Evolutionary conservation across 805 yeast species (phyloP), one percentile per base, ranked within the genome.

Genomic region (Zygotorulaspora danielsina): DNA sequence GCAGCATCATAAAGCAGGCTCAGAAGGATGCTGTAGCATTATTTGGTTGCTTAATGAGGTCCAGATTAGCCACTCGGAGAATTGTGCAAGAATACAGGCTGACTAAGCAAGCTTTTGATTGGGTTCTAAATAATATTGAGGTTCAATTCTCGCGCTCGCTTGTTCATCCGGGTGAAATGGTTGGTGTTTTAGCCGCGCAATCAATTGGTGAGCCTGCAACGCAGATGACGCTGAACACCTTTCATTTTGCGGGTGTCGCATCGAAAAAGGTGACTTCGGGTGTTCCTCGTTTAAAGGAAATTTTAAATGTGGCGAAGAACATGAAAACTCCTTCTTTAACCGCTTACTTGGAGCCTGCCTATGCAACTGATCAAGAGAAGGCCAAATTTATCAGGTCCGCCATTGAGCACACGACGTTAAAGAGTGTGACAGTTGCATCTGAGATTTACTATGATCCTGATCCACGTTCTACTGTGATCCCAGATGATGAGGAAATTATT

Each of bases 301-400:
- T 93, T 78, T 76, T 93, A 66, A 90, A 90, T 63, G 98, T 93
- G 50, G 99, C 99, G 8, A 93, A 93, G 71, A 90, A 86, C 57
- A 89, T 93, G 74, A 93, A 90, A 69, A 93, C 99, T n/a, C 99
- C 99, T n/a, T 94, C 96, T 10, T 72, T 90, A 61, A 88, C 96
- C 7, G 96, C 90, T n/a, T 93, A 89, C 62, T 70, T 93, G 62
- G 74, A 85, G 34, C 79, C 81, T 4, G 90, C 79, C 28, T 74
- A 81, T 47, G 89, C 96, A 4, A 73, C 76, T 34, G 96, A 93
- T 55, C 90, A 89, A 64, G 97, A 89, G 63, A 79, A 73, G 65
- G 97, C 99, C 8, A 93, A 93, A 71, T 81, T 82, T 32, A 86
- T 93, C 31, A 96, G 95, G 70, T 85, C 97, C 44, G 94, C 96